Percentiles rank a stretch among this genome's conserved stretches.
Evolutionary conservation across 257 asterid genomes (phyloP).

Genomic region (Solanum piurae): DNA sequence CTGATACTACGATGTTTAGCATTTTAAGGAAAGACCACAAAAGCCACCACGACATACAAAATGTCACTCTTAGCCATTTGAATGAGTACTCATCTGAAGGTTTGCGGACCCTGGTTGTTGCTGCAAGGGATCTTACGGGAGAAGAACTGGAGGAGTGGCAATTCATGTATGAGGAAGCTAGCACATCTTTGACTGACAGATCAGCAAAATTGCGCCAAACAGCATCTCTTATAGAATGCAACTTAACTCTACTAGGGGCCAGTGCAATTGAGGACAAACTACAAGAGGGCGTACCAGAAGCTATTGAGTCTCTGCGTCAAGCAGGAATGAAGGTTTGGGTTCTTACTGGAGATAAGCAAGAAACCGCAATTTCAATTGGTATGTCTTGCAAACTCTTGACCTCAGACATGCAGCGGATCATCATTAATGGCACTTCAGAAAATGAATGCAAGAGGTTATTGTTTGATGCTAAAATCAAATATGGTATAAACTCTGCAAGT

Average conservation of each 20-base stretch:
- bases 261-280: constrained; percentile 97
- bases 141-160: constrained; percentile 88
- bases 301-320: constrained; percentile 85
- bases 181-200: constrained; percentile 94
- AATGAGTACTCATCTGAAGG: constrained; percentile 90
- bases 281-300: constrained; percentile 95
- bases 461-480: constrained; percentile 71
- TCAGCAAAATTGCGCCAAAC: constrained; percentile 76
- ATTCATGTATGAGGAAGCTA: constrained; percentile 82
- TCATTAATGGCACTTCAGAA: constrained; percentile 84
- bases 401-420: constrained; percentile 78
- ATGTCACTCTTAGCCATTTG: constrained; percentile 54
- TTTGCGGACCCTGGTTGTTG: constrained; percentile 90
- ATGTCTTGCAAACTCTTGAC: constrained; percentile 93
- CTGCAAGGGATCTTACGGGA: constrained; percentile 60
- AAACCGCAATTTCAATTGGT: constrained; percentile 95
- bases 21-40: constrained; percentile 41
- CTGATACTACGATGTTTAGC: constrained; percentile 86
- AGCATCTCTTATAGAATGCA: constrained; percentile 77
- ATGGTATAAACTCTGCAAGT: constrained; percentile 31
- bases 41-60: constrained; percentile 29
- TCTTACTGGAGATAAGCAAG: constrained; percentile 98
- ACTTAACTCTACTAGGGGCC: constrained; percentile 85
- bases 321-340: constrained; percentile 99
- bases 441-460: constrained; percentile 74